Percentiles rank a stretch among this genome's conserved stretches.
Evolutionary conservation across 2,329 filamentous ascomycete genomes (phyloP).

Genomic region (Thielaviopsis cerberus): DNA sequence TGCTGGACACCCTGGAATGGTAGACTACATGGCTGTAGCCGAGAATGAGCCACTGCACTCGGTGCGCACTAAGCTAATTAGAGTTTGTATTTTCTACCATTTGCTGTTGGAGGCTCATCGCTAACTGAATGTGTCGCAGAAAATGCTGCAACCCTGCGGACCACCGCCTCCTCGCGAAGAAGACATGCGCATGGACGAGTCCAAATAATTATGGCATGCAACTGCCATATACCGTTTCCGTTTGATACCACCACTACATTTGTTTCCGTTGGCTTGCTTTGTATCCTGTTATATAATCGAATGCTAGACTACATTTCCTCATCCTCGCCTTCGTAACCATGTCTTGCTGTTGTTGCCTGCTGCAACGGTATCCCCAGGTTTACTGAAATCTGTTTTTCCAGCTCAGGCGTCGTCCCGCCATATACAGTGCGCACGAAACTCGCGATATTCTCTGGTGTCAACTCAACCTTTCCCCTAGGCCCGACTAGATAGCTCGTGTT

Average conservation of each 20-base stretch:
- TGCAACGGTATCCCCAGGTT: constrained; percentile 36
- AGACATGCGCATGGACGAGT: constrained; percentile 16
- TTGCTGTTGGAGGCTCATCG: not conserved
- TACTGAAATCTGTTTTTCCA: constrained; percentile 39
- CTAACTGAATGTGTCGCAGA: constrained; percentile 23
- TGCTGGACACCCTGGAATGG: constrained; percentile 70
- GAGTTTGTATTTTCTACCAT: constrained; percentile 27
- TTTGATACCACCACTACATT: not conserved
- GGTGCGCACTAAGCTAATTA: constrained; percentile 61
- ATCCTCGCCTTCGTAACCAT: constrained; percentile 12
- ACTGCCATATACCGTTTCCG: not conserved
- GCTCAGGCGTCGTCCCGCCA: constrained; percentile 31
- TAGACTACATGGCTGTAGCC: constrained; percentile 77
- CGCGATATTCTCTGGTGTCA: constrained; percentile 58
- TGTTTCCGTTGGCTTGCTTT: not conserved
- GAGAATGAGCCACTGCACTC: constrained; percentile 72
- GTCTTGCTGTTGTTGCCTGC: constrained; percentile 12
- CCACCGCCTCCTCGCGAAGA: constrained; percentile 39
- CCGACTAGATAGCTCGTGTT: constrained; percentile 68
- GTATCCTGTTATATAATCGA: constrained; percentile 12
- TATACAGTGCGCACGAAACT: constrained; percentile 48
- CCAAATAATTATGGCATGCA: not conserved
- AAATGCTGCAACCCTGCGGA: constrained; percentile 47
- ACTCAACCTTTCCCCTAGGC: constrained; percentile 66
- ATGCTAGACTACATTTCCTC: constrained; percentile 3